phyloP scores from a whole-genome alignment of 2,329 filamentous ascomycete species.

The Hirsutella thompsonii region DNA sequence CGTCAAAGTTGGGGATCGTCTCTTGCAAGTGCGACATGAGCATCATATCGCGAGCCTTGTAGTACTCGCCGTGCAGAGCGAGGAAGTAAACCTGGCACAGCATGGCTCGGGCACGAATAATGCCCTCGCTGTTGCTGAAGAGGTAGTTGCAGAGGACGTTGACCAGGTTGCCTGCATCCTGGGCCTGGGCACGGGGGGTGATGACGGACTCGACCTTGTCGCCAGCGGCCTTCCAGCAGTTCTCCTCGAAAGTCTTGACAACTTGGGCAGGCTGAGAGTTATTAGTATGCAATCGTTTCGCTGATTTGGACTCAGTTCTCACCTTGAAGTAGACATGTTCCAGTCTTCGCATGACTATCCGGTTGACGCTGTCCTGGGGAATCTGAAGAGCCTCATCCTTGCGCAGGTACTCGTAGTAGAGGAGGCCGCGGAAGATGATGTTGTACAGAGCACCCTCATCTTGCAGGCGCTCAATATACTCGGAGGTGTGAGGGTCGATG shows the following conservation, averaged over 20 bases:
- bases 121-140: constrained; percentile 87
- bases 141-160: constrained; percentile 88
- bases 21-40: constrained; percentile 99
- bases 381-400: constrained; percentile 58
- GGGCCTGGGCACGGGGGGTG: constrained; percentile 56
- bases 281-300: constrained; percentile 4
- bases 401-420: constrained; percentile 77
- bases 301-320: constrained; percentile 3
- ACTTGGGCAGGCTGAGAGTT: constrained; percentile 63
- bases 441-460: constrained; percentile 89
- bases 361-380: constrained; percentile 79
- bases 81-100: constrained; percentile 98
- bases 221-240: constrained; percentile 76
- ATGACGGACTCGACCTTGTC: constrained; percentile 60
- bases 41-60: constrained; percentile 97
- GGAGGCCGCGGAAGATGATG: constrained; percentile 73
- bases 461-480: constrained; percentile 90
- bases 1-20: constrained; percentile 91
- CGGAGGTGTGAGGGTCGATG: constrained; percentile 95
- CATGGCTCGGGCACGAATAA: constrained; percentile 93
- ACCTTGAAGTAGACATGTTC: constrained; percentile 99
- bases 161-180: constrained; percentile 64
- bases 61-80: constrained; percentile 94
- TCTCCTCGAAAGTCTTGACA: constrained; percentile 85
- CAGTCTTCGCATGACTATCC: constrained; percentile 81